Evolutionary conservation across 2,329 filamentous ascomycete genomes (phyloP), one percentile per base, ranked within the genome.

Genomic region (Xylariales sp.): DNA sequence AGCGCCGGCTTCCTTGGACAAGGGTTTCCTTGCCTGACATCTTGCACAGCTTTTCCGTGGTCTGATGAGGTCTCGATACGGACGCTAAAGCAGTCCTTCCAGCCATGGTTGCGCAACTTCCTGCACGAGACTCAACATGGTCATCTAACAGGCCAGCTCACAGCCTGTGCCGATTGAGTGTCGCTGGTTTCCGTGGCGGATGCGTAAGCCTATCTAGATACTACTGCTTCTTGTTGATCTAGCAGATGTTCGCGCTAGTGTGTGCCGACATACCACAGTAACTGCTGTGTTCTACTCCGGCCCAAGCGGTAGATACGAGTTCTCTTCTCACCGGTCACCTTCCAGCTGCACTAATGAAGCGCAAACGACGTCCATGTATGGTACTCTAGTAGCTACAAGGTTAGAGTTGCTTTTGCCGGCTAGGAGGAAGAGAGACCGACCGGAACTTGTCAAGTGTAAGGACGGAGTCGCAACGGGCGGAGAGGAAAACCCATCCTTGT

Each of bases 1-100:
- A 60, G 57, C 57, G 57, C 57, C 54, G 48, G 47, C 32, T 40
- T 48, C 44, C 40, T 42, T 40, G 39, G 47, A 48, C 51, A 46
- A 40, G 54, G 56, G 53, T 45, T 41, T 51, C 51, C 50, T 43
- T 51, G 53, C 50, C 47, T 20, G 19, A 27, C 14, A 19, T 18
- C 19, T 31, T 10, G 16, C 35, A 22, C 28, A 21, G 10, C 19
- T 9, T 35, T 35, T 11, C n/a, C 18, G 33, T 35, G 20, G 33
- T 20, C 11, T 35, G 32, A 21, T 20, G 10, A 34, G 10, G n/a
- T 35, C 32, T 35, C 16, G 20, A 20, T 20, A 21, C 12, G 32
- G 32, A 27, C 24, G 24, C n/a, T n/a, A 27, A 27, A 8, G 24
- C n/a, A n/a, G 24, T 27, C 24, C n/a, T 27, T 8, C 7, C 7